phyloP scores from a whole-genome alignment of 441 rosid species.

The Erodium texanum region DNA sequence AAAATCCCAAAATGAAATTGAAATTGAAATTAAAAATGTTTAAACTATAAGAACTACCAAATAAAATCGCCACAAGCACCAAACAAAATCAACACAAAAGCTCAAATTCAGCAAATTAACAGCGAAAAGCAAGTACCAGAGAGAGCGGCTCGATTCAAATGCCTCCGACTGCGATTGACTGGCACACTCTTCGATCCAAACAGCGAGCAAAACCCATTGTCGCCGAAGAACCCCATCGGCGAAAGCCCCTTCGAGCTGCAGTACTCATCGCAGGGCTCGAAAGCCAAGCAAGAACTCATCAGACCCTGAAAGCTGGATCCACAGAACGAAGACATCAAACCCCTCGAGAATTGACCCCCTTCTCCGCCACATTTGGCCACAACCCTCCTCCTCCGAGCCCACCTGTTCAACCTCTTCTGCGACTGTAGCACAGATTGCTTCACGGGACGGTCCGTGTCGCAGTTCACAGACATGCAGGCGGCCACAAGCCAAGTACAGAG shows the following conservation, averaged over 20 bases:
- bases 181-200: slow-evolving; percentile 38
- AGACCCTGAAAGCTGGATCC: slow-evolving; percentile 33
- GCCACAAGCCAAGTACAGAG: slow-evolving; percentile 91
- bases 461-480: slow-evolving; percentile 82
- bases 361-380: slow-evolving; percentile 28
- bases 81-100: background rate
- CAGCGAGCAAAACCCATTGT: slow-evolving; percentile 30
- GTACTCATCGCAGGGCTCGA: slow-evolving; percentile 43
- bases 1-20: background rate
- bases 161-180: slow-evolving; percentile 40
- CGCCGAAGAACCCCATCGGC: no score
- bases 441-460: slow-evolving; percentile 29
- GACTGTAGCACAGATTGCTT: background rate
- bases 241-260: no score
- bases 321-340: no score
- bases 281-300: slow-evolving; percentile 51
- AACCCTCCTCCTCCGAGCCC: no score
- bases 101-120: background rate
- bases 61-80: no score
- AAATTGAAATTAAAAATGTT: background rate
- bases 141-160: slow-evolving; percentile 28
- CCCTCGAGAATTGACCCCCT: no score
- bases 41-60: background rate
- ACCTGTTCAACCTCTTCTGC: no score
- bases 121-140: slow-evolving; percentile 14